Evolutionary conservation across 768 basidiomycete species (phyloP).

Genomic region (Crassisporium funariophilum): DNA sequence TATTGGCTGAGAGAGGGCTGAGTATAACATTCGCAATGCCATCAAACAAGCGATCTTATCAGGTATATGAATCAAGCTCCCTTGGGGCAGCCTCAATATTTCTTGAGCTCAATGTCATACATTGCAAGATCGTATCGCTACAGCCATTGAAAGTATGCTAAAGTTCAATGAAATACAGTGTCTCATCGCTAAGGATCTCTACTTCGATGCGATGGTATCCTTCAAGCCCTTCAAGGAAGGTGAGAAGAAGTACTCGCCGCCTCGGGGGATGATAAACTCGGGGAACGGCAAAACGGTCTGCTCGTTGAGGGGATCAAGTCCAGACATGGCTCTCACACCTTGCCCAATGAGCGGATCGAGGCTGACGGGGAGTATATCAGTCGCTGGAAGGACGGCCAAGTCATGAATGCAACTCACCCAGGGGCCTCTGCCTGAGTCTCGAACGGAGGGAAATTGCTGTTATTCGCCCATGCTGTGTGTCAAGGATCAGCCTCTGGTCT

Average conservation of each 20-base stretch:
- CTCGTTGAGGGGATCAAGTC: conserved; percentile 53
- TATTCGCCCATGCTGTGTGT: conserved; percentile 41
- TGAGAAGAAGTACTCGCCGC: conserved; percentile 57
- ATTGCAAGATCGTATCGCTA: too few species aligned
- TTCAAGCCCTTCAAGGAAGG: conserved; percentile 50
- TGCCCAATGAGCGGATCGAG: conserved; percentile 28
- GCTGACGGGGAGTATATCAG: conserved; percentile 8
- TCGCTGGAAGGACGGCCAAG: neutral
- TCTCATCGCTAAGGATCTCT: conserved; percentile 1
- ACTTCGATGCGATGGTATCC: conserved; percentile 28
- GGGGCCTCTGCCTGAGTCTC: conserved; percentile 28
- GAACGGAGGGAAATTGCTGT: conserved; percentile 35
- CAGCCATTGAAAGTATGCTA: too few species aligned
- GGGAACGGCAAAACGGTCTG: conserved; percentile 33
- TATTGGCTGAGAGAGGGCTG: too few species aligned
- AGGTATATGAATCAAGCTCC: too few species aligned
- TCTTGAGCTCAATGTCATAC: too few species aligned
- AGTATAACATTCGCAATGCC: too few species aligned
- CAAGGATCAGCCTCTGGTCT: neutral
- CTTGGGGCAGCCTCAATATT: too few species aligned
- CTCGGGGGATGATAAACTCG: conserved; percentile 44
- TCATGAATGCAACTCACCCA: conserved; percentile 25
- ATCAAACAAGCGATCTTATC: too few species aligned
- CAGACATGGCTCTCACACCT: conserved; percentile 27
- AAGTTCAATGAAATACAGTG: conserved; percentile 1